Conservation (phyloP, 805 yeast genomes). For the Zygosaccharomyces bailii region DNA sequence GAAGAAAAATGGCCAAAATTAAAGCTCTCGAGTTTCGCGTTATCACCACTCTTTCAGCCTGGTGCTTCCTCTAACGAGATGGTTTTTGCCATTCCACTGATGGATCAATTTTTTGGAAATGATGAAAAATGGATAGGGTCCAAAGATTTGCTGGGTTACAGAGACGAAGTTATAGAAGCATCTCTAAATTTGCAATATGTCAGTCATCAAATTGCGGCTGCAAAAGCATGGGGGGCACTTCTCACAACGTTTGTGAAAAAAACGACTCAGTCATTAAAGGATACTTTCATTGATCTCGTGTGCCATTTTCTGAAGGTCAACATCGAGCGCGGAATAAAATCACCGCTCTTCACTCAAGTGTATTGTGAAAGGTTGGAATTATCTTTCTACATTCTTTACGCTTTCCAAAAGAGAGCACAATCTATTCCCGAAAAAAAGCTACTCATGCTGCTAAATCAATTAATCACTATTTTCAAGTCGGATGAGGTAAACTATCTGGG, state of each 20-base stretch:
- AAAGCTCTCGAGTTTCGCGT: conserved; percentile 50
- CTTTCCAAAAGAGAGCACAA: conserved; percentile 25
- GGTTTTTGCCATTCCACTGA: conserved; percentile 55
- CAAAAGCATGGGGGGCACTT: conserved; percentile 76
- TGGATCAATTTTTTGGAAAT: conserved; percentile 55
- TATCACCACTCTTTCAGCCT: conserved; percentile 43
- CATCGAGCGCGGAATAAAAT: conserved; percentile 48
- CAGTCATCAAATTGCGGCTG: conserved; percentile 63
- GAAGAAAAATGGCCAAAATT: conserved; percentile 45
- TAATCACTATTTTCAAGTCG: conserved; percentile 42
- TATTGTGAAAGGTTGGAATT: conserved; percentile 64
- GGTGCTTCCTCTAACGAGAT: conserved; percentile 51
- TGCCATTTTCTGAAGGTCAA: conserved; percentile 50
- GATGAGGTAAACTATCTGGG: conserved; percentile 47
- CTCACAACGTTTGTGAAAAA: conserved; percentile 60
- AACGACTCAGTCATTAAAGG: conserved; percentile 31
- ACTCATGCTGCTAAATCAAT: conserved; percentile 22
- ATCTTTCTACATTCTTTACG: conserved; percentile 47
- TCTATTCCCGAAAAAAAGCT: conserved; percentile 29
- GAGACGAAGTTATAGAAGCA: conserved; percentile 51
- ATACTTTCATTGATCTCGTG: conserved; percentile 41
- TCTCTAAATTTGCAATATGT: conserved; percentile 62
- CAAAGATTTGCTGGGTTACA: conserved; percentile 33
- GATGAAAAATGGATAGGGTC: conserved; percentile 45
- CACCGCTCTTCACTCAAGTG: conserved; percentile 47